A percentile compares a stretch with the other conserved stretches of the same genome.
Evolutionary conservation across 1,139 yeast genomes (phyloP).

Genomic region (Arxiozyma bovina): DNA sequence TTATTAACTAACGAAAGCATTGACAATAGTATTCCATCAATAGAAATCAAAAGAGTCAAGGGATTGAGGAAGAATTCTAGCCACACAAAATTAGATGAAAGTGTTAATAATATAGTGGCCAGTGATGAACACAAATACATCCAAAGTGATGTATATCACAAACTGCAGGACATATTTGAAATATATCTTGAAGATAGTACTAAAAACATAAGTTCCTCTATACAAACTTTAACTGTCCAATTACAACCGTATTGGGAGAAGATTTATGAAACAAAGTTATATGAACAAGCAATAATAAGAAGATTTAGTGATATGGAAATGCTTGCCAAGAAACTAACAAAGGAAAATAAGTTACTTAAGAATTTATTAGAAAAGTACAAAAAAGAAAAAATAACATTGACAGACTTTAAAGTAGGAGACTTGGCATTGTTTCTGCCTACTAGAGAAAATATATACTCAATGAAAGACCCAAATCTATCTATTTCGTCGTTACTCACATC

Average conservation of each 20-base stretch:
- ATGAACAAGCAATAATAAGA: conserved; percentile 58
- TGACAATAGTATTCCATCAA: conserved; percentile 1
- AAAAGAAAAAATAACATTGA: conserved; percentile 54
- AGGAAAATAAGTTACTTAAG: conserved; percentile 56
- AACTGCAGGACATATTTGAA: conserved; percentile 14
- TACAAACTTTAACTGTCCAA: neutral
- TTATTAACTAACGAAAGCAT: conserved; percentile 33
- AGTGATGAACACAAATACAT: conserved; percentile 9
- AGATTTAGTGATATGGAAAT: conserved; percentile 86
- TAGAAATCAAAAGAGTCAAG: conserved; percentile 55
- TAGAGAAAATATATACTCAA: conserved; percentile 25
- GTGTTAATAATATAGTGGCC: conserved; percentile 5
- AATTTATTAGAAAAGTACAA: conserved; percentile 33
- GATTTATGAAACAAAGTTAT: conserved; percentile 35
- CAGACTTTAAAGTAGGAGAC: conserved; percentile 60
- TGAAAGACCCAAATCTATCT: conserved; percentile 1
- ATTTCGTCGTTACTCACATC: conserved; percentile 25
- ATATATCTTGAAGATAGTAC: conserved; percentile 10
- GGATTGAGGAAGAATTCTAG: conserved; percentile 43
- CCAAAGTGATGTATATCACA: conserved; percentile 24
- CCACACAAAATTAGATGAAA: conserved; percentile 29
- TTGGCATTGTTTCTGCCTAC: conserved; percentile 79
- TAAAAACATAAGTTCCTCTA: neutral
- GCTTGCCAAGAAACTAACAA: conserved; percentile 77
- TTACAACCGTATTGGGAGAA: conserved; percentile 22